Base-by-base conservation (phyloP, 208 protist genomes). In the Naegleria fowleri region DNA sequence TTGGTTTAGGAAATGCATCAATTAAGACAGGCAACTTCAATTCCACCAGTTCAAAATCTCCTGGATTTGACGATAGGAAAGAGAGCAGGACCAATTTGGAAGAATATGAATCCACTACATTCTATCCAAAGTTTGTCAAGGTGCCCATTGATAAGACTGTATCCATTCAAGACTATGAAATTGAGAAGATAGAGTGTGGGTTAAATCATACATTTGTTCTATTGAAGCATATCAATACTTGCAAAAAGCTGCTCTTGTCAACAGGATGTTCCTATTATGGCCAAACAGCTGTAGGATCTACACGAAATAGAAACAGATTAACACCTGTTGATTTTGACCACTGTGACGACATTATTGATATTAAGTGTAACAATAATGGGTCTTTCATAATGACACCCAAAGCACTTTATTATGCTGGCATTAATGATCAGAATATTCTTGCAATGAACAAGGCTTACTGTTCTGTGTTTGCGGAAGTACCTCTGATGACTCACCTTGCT, bases 251-350 rank as follows among this genome's bases (percentile, higher is more conserved):
- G 7, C 67, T 79, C 2, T 29, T 36, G 19, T 29, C 29, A 0
- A 13, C 29, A 36, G 67, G 67, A n/a, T 79, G 67, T 9, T 36
- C 29, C 13, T 79, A 79, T 33, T 79, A 79, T 36, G 67, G 67
- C 29, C 67, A 79, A 79, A 79, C 67, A 2, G 67, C 29, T 13
- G 6, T 79, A 0, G 29, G 29, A 36, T 79, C 67, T 9, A 79
- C 67, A 79, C 29, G 67, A 79, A 79, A 79, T 79, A 79, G 67
- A 79, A 79, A 79, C 67, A 79, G 67, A 79, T n/a, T 79, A 11
- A 36, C 67, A 9, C 29, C 7, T 11, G 16, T 79, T 36, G 67
- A 79, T 36, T 79, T 79, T 25, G n/a, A 79, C n/a, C n/a, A n/a
- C 9, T 29, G 6, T 13, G 6, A 79, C n/a, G 67, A 79, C 19